A percentile compares a stretch with the other conserved stretches of the same genome.
These are phyloP conservation scores for Ceratocystis lukuohia DNA, from an alignment of 2,329 filamentous ascomycete species.

Conservation along the genomic window DNA sequence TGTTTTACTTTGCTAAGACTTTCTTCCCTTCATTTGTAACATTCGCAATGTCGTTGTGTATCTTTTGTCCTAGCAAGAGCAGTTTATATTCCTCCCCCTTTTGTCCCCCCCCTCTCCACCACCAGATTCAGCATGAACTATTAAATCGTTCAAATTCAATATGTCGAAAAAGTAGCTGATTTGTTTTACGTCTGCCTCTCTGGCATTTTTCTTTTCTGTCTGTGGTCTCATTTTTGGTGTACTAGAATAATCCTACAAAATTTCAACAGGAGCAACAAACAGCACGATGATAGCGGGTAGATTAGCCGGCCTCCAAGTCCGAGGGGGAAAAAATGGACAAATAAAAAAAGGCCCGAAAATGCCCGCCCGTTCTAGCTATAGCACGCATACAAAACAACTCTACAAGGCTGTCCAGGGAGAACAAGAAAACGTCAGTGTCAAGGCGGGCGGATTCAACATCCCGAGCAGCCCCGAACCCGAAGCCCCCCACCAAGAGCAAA, in stretches of 20 bases:
- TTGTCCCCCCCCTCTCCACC: background rate
- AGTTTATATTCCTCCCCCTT: background rate
- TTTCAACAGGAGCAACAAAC: background rate
- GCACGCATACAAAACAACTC: background rate
- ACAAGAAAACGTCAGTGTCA: background rate
- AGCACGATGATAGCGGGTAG: too few relatives aligned
- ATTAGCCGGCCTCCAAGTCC: background rate
- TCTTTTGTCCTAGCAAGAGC: background rate
- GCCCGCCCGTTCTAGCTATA: background rate
- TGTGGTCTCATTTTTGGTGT: background rate
- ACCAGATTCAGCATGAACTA: background rate
- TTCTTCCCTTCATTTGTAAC: background rate
- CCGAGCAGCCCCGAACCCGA: background rate
- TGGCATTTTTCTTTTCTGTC: background rate
- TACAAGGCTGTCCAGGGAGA: background rate
- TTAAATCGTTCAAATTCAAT: background rate
- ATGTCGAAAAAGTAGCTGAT: background rate
- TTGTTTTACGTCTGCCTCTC: background rate
- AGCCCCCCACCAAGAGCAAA: background rate
- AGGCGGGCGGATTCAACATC: background rate
- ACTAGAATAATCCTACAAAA: background rate
- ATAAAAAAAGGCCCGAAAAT: background rate
- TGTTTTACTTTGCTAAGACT: background rate
- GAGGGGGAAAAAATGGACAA: background rate
- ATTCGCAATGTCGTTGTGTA: background rate